These are phyloP conservation scores for Amphichorda felina DNA, from an alignment of 2,329 filamentous ascomycete species.

Conservation along the genomic window DNA sequence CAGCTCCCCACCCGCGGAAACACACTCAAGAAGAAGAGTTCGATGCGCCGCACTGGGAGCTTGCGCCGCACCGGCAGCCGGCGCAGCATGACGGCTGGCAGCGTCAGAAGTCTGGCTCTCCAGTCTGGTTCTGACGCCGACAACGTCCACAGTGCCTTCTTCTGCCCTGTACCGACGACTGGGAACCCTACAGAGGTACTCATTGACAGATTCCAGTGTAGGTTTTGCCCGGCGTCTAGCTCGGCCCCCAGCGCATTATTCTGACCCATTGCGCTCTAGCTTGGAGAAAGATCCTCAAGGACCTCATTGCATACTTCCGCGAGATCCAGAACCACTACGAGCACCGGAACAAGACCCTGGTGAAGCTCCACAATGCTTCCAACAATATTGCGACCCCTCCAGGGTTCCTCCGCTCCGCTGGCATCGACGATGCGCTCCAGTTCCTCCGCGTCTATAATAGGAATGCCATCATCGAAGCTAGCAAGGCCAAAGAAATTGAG, in stretches of 20 bases:
- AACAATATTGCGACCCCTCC: constrained; percentile 68
- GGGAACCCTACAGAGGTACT: constrained; percentile 83
- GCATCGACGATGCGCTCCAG: constrained; percentile 77
- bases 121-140: constrained; percentile 57
- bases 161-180: constrained; percentile 76
- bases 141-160: constrained; percentile 73
- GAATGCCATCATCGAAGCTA: constrained; percentile 64
- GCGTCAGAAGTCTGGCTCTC: constrained; percentile 68
- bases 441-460: constrained; percentile 77
- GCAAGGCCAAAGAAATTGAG: constrained; percentile 84
- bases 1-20: constrained; percentile 39
- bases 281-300: constrained; percentile 92
- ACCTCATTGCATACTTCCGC: constrained; percentile 85
- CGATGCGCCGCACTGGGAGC: constrained; percentile 61
- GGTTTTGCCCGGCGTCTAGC: constrained; percentile 12
- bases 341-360: constrained; percentile 64
- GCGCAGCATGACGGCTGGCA: constrained; percentile 72
- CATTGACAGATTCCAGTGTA: constrained; percentile 80
- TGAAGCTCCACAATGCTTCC: constrained; percentile 74
- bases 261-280: constrained; percentile 32
- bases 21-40: constrained; percentile 82
- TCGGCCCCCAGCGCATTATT: not conserved
- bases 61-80: constrained; percentile 71
- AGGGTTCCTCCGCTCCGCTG: constrained; percentile 66
- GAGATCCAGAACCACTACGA: constrained; percentile 89